These are phyloP conservation scores for Quercus parvula DNA, from an alignment of 306 rosid genomes.

Conservation along the genomic window DNA sequence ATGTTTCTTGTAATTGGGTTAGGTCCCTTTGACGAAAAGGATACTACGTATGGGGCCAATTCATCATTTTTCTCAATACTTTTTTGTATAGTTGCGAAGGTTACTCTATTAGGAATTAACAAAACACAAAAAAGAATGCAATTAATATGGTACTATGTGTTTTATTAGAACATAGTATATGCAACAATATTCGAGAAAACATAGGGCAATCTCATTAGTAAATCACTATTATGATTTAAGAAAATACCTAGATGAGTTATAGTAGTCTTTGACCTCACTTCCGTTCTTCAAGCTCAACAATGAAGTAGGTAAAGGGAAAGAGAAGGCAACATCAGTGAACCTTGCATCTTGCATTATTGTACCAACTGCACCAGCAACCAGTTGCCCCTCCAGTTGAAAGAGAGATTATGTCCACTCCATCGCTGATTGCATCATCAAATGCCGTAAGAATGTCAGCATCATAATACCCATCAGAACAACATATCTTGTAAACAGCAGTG, in stretches of 20 bases:
- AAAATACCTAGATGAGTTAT: constrained; percentile 15
- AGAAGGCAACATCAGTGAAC: background rate
- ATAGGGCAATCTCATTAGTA: no score
- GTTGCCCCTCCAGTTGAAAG: constrained; percentile 13
- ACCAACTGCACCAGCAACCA: constrained; percentile 14
- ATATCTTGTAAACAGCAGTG: constrained; percentile 47
- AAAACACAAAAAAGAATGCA: background rate
- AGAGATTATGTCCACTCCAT: constrained; percentile 51
- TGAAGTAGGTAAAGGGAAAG: constrained; percentile 26
- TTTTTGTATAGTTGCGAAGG: constrained; percentile 36
- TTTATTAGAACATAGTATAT: no score
- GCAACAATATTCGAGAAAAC: no score
- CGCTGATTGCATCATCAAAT: constrained; percentile 55
- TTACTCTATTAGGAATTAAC: background rate
- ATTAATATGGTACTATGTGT: no score
- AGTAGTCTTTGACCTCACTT: background rate
- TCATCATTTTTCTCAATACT: constrained; percentile 4
- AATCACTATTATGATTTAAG: no score
- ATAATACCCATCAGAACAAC: constrained; percentile 33
- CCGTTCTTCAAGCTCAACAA: background rate
- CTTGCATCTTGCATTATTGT: background rate
- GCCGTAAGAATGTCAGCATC: constrained; percentile 43
- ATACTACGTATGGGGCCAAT: constrained; percentile 30
- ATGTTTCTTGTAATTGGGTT: no score
- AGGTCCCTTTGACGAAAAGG: constrained; percentile 29